Percentiles rank a stretch among this genome's conserved stretches.
These are phyloP conservation scores for Pythium apleroticum DNA, from an alignment of 352 stramenopile species.

Conservation along the genomic window DNA sequence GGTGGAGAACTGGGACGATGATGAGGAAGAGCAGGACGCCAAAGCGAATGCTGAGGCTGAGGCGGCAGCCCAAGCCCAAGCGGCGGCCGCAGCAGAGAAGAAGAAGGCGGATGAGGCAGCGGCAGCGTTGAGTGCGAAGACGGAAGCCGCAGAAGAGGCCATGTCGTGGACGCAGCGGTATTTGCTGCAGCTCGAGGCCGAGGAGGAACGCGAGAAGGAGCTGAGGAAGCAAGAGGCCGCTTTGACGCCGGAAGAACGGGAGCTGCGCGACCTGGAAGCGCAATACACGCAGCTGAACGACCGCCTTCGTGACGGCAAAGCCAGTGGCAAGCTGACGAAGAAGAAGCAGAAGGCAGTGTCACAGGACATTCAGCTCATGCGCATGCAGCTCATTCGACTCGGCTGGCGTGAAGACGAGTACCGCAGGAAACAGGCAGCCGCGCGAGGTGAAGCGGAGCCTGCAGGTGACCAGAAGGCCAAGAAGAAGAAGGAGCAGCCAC, in stretches of 20 bases:
- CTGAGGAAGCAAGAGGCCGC: slow-evolving; percentile 34
- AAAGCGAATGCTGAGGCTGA: neutral
- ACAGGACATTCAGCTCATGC: slow-evolving; percentile 28
- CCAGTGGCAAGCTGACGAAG: slow-evolving; percentile 53
- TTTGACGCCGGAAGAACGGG: slow-evolving; percentile 37
- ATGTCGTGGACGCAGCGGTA: slow-evolving; percentile 81
- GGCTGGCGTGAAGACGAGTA: slow-evolving; percentile 35
- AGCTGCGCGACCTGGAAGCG: slow-evolving; percentile 48
- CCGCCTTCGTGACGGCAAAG: slow-evolving; percentile 30
- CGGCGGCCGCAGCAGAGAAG: neutral
- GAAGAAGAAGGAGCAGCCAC: neutral
- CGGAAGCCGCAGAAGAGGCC: slow-evolving; percentile 30
- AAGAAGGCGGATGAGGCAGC: neutral
- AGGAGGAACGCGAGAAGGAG: slow-evolving; percentile 42
- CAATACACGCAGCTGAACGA: slow-evolving; percentile 43
- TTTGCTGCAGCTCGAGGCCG: slow-evolving; percentile 49
- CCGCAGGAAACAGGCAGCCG: slow-evolving; percentile 32
- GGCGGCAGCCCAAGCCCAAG: neutral
- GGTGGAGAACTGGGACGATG: slow-evolving; percentile 31
- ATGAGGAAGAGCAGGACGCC: slow-evolving; percentile 14
- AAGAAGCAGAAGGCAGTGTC: slow-evolving; percentile 50
- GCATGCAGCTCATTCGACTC: slow-evolving; percentile 23
- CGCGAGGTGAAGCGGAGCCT: slow-evolving; percentile 1
- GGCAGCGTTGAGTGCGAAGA: neutral
- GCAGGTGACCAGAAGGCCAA: slow-evolving; percentile 22